Conservation (phyloP, 2,329 filamentous ascomycete genomes). For the Stagonosporopsis cucurbitacearum region DNA sequence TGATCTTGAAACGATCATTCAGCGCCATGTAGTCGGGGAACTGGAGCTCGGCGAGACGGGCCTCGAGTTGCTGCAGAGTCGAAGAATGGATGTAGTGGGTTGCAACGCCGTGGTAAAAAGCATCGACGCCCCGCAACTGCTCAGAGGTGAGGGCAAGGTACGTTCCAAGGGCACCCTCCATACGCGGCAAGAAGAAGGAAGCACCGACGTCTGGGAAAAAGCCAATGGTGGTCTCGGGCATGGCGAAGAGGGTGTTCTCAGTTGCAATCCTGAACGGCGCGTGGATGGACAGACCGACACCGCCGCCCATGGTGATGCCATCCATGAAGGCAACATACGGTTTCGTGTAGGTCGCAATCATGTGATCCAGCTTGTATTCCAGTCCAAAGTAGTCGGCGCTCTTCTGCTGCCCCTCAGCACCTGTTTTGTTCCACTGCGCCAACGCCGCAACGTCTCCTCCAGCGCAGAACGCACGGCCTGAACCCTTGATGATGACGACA, state of each 20-base stretch:
- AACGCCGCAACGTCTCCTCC: conserved; percentile 88
- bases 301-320: conserved; percentile 97
- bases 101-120: conserved; percentile 88
- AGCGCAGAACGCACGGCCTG: conserved; percentile 86
- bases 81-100: conserved; percentile 97
- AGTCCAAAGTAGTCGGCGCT: conserved; percentile 88
- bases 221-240: conserved; percentile 98
- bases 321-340: conserved; percentile 97
- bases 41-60: conserved; percentile 83
- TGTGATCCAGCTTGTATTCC: conserved; percentile 95
- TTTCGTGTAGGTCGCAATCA: conserved; percentile 92
- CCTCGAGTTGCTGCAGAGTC: conserved; percentile 78
- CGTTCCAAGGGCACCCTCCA: conserved; percentile 85
- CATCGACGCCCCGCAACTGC: conserved; percentile 79
- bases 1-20: conserved; percentile 68
- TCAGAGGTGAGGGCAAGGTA: conserved; percentile 94
- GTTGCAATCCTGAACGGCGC: conserved; percentile 96
- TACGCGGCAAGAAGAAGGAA: conserved; percentile 90
- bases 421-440: conserved; percentile 73
- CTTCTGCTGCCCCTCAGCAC: conserved; percentile 71
- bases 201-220: conserved; percentile 99
- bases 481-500: conserved; percentile 88
- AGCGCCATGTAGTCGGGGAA: conserved; percentile 79
- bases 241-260: conserved; percentile 93
- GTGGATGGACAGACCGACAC: conserved; percentile 91